Evolutionary conservation across 805 yeast genomes (phyloP), one percentile per base, ranked within the genome.

Genomic region (Jamesozyma hellenica): DNA sequence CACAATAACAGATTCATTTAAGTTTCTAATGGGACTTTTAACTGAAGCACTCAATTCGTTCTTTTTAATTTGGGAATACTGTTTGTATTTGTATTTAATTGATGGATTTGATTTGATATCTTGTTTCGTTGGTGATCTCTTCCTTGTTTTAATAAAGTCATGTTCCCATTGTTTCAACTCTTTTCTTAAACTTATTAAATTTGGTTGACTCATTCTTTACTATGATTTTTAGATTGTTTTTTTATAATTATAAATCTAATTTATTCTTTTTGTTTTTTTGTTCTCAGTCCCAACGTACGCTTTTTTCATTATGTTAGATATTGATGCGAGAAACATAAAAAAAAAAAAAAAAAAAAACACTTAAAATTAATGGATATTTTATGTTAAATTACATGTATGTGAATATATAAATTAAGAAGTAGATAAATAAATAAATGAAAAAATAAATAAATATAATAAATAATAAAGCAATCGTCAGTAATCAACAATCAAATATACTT

Each of bases 111-210:
- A 49, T 46, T 66, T 69, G 36, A 77, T 67, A 48, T 75, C 82
- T 11, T 61, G 61, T 23, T 63, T 65, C 0, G 61, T 50, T 0
- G 83, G 82, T 14, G 57, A 56, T n/a, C 73, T 55, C 2, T 71
- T 68, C 32, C 65, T 45, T 16, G 52, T 44, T 13, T 50, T 46
- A 14, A 55, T 49, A 47, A 74, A 77, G 2, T 49, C 46, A 33
- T 69, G 65, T 44, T 77, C 82, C 82, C 82, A 77, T 9, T 53
- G 52, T 47, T 77, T 77, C 39, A 77, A 61, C 41, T 67, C 69
- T 7, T 57, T 45, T 45, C 70, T 71, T 27, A 74, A 49, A 31
- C 17, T 18, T 10, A 6, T 18, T n/a, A 29, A n/a, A 8, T 9
- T n/a, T 28, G 30, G n/a, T 28, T 15, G 13, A 12, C 12, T 26